Base-by-base conservation (phyloP, 495 filamentous ascomycete genomes). In the Filosporella fistucella region DNA sequence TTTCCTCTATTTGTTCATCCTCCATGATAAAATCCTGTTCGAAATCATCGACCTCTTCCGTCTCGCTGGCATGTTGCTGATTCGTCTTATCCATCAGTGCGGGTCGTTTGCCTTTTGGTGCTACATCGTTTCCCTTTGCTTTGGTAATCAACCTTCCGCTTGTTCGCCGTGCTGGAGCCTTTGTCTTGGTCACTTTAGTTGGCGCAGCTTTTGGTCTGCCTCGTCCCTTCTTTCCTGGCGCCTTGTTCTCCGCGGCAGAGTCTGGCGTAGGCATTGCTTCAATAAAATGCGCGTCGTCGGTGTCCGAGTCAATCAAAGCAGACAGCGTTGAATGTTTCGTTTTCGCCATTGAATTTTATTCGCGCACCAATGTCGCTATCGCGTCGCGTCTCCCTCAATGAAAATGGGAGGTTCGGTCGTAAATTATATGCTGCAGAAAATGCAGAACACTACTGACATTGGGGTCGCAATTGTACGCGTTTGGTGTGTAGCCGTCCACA, bases 241-340 rank as follows among this genome's bases (percentile, higher is more conserved):
- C 50, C 17, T 23, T 53, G 33, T 68, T 67, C 35, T 72, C 68
- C 29, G 66, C 62, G 5, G 61, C 54, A 17, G 61, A 59, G 51
- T 68, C 65, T 29, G 64, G 59, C 10, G 61, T 66, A 7, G 65
- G 68, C 45, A 71, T 59, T 48, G 30, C 55, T 34, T 52, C 45
- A 25, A 52, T 33, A 18, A 62, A 55, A 18, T 61, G 60, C 23
- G 71, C 68, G 63, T 85, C 81, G 39, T 89, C 85, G 52, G 80
- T 78, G 43, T 86, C 83, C 30, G 81, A 85, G 49, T 81, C 84
- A 28, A 83, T 69, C 37, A 85, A 66, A n/a, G 70, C 76, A 49
- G 83, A 76, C 20, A 87, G 56, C 26, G 74, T 78, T 23, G 74
- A 64, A 12, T 65, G 49, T 72, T 78, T 43, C 65, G 62, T 54